Evolutionary conservation across 2,329 filamentous ascomycete species (phyloP).

Genomic region (Hypomyces rosellus): DNA sequence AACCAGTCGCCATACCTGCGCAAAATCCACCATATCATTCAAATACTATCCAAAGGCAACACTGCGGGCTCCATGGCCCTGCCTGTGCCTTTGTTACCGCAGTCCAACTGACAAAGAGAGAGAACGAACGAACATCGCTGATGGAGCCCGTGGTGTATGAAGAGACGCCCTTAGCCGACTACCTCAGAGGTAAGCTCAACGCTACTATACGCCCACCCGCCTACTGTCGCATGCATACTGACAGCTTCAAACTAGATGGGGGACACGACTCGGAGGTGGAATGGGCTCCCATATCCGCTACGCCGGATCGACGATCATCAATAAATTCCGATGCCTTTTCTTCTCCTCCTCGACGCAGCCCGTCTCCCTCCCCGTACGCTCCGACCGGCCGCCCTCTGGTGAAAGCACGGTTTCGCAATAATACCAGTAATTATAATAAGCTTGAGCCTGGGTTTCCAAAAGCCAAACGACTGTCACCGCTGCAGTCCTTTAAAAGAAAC

Average conservation of each 20-base stretch:
- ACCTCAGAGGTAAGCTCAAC: constrained; percentile 66
- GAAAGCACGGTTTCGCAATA: constrained; percentile 45
- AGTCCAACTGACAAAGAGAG: constrained; percentile 15
- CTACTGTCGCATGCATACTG: constrained; percentile 5
- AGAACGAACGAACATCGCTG: constrained; percentile 17
- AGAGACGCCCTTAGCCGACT: constrained; percentile 80
- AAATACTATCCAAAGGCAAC: too few relatives aligned
- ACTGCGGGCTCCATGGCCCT: constrained; percentile 23
- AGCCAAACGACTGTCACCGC: constrained; percentile 22
- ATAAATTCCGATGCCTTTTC: constrained; percentile 32
- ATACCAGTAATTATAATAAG: constrained; percentile 26
- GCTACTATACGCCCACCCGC: neutral
- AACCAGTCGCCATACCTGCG: too few relatives aligned
- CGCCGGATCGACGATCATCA: constrained; percentile 27
- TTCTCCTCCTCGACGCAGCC: constrained; percentile 27
- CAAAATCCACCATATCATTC: too few relatives aligned
- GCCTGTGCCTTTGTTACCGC: constrained; percentile 20
- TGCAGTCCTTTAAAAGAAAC: constrained; percentile 41
- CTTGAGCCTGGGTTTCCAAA: neutral
- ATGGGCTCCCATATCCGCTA: constrained; percentile 39
- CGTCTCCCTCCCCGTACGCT: constrained; percentile 44
- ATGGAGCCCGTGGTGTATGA: constrained; percentile 85
- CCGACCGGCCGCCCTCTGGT: constrained; percentile 50
- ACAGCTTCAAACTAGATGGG: constrained; percentile 32
- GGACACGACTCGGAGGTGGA: constrained; percentile 39